These are phyloP conservation scores for Panaeolus cyanescens DNA, from an alignment of 768 basidiomycete genomes.

Conservation along the genomic window DNA sequence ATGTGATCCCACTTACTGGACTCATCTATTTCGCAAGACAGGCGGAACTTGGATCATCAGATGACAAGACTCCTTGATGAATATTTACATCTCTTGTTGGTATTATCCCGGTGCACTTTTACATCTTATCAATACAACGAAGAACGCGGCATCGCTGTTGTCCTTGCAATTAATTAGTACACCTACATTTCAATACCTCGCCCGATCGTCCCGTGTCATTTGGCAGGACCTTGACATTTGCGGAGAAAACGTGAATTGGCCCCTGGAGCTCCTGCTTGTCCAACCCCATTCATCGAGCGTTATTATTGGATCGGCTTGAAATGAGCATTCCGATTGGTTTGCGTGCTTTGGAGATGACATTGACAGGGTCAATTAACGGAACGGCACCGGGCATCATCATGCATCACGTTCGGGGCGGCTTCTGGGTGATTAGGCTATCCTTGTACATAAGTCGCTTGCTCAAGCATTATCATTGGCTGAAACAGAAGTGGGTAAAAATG, in stretches of 20 bases:
- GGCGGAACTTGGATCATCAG: too few species aligned
- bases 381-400: neutral
- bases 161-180: neutral
- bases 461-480: too few species aligned
- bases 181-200: neutral
- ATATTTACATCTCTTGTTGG: too few species aligned
- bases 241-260: neutral
- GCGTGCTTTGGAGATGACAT: neutral
- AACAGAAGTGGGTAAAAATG: too few species aligned
- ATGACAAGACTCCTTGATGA: too few species aligned
- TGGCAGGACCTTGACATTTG: neutral
- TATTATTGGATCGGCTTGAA: neutral
- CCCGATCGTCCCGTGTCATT: neutral
- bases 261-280: neutral
- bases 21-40: too few species aligned
- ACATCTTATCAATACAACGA: neutral
- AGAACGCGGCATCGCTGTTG: neutral
- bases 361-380: slow-evolving; percentile 2
- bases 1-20: too few species aligned
- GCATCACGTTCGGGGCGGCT: neutral
- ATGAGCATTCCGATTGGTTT: neutral
- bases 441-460: too few species aligned
- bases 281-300: neutral
- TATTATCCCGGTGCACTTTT: too few species aligned
- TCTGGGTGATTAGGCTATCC: neutral